Evolutionary conservation across 441 rosid species (phyloP).

Genomic region (Populus hybrid): DNA sequence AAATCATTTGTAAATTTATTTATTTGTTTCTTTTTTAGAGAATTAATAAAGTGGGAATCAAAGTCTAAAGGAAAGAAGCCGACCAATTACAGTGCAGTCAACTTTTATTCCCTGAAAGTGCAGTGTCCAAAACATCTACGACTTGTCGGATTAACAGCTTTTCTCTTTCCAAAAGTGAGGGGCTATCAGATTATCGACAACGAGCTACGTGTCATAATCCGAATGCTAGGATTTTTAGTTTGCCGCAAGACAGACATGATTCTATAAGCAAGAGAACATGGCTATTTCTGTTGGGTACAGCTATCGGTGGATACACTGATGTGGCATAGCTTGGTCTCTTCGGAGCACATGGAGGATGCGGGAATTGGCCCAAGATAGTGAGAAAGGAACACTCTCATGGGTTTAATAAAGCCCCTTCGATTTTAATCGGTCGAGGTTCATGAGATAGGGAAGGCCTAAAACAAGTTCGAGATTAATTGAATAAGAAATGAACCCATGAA

Average conservation of each 20-base stretch:
- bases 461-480: not conserved
- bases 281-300: not conserved
- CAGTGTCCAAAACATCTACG: not conserved
- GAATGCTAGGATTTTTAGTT: not conserved
- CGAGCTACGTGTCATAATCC: not conserved
- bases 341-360: not conserved
- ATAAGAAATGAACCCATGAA: not conserved
- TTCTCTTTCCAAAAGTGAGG: not conserved
- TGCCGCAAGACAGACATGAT: not conserved
- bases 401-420: not conserved
- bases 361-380: not conserved
- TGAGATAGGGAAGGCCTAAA: not conserved
- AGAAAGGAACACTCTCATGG: not conserved
- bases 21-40: no score
- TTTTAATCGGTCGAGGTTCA: not conserved
- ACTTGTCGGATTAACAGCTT: not conserved
- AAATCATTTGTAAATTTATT: no score
- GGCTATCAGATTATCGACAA: not conserved
- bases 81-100: not conserved
- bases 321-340: not conserved
- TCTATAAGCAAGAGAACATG: no score
- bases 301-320: not conserved
- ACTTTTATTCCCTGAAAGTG: not conserved
- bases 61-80: not conserved
- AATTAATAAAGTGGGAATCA: no score